A percentile compares a stretch with the other conserved stretches of the same genome.
phyloP scores from a whole-genome alignment of 169 alveolate genomes.

The Eimeria sp. region DNA sequence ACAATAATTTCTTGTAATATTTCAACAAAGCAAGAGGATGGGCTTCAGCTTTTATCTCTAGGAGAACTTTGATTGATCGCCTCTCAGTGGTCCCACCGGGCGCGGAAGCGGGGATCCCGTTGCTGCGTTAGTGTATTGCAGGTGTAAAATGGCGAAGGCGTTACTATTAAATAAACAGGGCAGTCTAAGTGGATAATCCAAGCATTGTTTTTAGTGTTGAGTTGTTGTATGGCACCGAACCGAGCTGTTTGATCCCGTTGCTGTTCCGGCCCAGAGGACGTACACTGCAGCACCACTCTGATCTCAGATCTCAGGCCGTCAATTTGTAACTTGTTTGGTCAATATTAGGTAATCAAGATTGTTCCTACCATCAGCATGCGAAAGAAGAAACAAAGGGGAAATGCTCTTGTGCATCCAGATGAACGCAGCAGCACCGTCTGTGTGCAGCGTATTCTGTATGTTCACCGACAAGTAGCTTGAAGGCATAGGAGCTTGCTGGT shows the following conservation, averaged over 20 bases:
- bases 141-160: not conserved
- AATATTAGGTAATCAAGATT: not conserved
- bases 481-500: not conserved
- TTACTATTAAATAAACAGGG: not conserved
- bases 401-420: not conserved
- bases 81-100: not conserved
- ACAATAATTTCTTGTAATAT: not conserved
- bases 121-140: not conserved
- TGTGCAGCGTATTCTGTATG: not conserved
- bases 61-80: not conserved
- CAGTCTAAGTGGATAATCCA: not conserved
- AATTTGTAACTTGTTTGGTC: not conserved
- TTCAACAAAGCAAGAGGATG: not conserved
- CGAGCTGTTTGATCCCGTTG: not conserved
- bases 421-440: not conserved
- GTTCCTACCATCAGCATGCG: not conserved
- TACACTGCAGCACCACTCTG: not conserved
- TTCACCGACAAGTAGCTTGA: not conserved
- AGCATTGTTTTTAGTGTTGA: not conserved
- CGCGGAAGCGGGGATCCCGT: not conserved
- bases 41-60: not conserved
- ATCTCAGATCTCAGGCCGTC: not conserved
- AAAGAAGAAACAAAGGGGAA: not conserved
- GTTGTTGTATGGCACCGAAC: not conserved
- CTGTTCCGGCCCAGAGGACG: not conserved